Conservation (phyloP, 148 eudicot genomes). For the Cornus kousa region DNA sequence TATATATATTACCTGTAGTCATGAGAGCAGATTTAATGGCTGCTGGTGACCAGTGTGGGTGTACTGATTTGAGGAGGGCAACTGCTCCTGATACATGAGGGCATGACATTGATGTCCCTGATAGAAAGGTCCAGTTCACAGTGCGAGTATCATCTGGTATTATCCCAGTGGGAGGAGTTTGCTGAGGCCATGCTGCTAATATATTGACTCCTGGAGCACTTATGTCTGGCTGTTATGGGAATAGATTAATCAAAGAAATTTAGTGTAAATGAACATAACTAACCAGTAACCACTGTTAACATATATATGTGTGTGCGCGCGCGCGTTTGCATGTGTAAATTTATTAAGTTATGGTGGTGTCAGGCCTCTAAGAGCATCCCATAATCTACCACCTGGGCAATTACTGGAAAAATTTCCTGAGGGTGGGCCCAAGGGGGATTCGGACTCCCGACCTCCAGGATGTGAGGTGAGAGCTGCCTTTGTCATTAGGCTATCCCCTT, state of each 20-base stretch:
- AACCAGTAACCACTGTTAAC: too few relatives aligned
- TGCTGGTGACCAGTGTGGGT: slow-evolving; percentile 50
- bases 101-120: slow-evolving; percentile 62
- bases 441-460: too few relatives aligned
- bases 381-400: too few relatives aligned
- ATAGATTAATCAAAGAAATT: not conserved
- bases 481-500: too few relatives aligned
- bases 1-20: slow-evolving; percentile 36
- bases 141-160: not conserved
- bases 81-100: slow-evolving; percentile 52
- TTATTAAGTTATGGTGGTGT: too few relatives aligned
- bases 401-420: too few relatives aligned
- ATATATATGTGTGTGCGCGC: too few relatives aligned
- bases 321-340: too few relatives aligned
- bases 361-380: too few relatives aligned
- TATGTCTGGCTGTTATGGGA: slow-evolving; percentile 38
- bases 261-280: not conserved
- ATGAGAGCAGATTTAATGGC: slow-evolving; percentile 51
- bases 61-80: slow-evolving; percentile 47
- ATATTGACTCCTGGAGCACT: slow-evolving; percentile 48
- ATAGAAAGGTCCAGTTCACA: slow-evolving; percentile 33
- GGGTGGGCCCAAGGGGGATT: too few relatives aligned
- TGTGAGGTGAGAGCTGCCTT: too few relatives aligned
- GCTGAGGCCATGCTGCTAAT: slow-evolving; percentile 51
- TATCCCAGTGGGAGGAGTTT: slow-evolving; percentile 8